Base-by-base conservation (phyloP, 441 rosid genomes). In the Euphorbia corollata region DNA sequence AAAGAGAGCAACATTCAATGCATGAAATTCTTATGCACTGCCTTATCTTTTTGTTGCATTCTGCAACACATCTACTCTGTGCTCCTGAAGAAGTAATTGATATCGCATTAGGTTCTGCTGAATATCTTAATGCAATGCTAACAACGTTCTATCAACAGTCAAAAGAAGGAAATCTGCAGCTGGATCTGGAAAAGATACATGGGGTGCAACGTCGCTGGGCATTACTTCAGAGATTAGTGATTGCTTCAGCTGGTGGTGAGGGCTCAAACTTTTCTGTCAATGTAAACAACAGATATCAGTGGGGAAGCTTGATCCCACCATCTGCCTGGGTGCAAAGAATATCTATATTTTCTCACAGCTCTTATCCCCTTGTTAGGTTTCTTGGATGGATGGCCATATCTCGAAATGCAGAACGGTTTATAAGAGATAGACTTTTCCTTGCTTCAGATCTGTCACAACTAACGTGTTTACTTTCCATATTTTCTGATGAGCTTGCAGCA, bases 311-410 rank as follows among this genome's bases (percentile, higher is more conserved):
- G 74, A 72, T 90, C 78, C 89, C 92, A 24, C 82, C 87, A 58
- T 77, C 87, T 39, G 89, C 78, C 56, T 90, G 97, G 97, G 73
- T 88, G 79, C 77, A 82, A 71, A 83, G 76, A 75, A 84, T 86
- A 82, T 61, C 84, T 19, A 59, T 75, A 68, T 88, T 90, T 82
- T 85, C 91, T 71, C 65, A 41, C 60, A 85, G 78, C 84, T 72
- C 81, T 75, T 85, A 81, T 22, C 86, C 92, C 56, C 84, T 85
- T 72, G 95, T 86, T 41, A 87, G 91, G 38, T 90, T 85, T 80
- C 85, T 90, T 68, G 97, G 97, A 70, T 90, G 97, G 97, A 90
- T 90, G 97, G 97, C 91, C 60, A 73, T 90, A 74, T 86, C 95
- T 71, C 86, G 88, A 61, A 78, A 74, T 69, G 88, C 92, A 45